Base-by-base conservation (phyloP, 169 alveolate species). In the Neospora caninum region DNA sequence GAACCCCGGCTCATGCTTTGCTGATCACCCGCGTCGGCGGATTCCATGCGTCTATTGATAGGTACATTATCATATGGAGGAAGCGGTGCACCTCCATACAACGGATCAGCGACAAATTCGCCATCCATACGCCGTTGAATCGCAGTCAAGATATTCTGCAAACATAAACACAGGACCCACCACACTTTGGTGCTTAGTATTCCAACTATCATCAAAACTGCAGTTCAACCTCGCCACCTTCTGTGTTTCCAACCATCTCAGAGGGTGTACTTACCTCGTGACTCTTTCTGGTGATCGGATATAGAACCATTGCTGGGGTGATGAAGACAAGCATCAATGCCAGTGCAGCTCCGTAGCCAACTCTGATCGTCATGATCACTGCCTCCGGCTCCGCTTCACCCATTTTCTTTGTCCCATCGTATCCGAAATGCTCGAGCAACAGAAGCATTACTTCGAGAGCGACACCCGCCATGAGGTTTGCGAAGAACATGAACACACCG, bases 61-160 rank as follows among this genome's bases (percentile, higher is more conserved):
- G 93, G 93, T 31, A 88, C 93, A 82, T 88, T 88, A 36, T 88
- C 93, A 41, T 88, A 88, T 16, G 93, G 93, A 27, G 93, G 93
- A 20, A 88, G 93, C 31, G 93, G 93, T 20, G 86, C 64, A 13
- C 93, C 93, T 22, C 93, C 93, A 82, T 88, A 88, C 54, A 88
- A 22, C 16, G 93, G 93, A 29, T 88, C 93, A 16, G 93, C 82
- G 31, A 58, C 93, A 38, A 38, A 49, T 45, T 88, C 93, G 69
- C 93, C 93, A 20, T 88, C 93, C 84, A 88, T 38, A 31, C 93
- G 93, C 58, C 58, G 10, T 39, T 88, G 93, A 41, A 41, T 88
- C 22, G 93, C 93, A 1, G 84, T 41, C 41, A 88, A 36, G 29
- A 88, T 88, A 64, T 88, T 86, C 93, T 88, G 58, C 41, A 38